phyloP scores from a whole-genome alignment of 768 basidiomycete species.

The Lentinus brumalis region DNA sequence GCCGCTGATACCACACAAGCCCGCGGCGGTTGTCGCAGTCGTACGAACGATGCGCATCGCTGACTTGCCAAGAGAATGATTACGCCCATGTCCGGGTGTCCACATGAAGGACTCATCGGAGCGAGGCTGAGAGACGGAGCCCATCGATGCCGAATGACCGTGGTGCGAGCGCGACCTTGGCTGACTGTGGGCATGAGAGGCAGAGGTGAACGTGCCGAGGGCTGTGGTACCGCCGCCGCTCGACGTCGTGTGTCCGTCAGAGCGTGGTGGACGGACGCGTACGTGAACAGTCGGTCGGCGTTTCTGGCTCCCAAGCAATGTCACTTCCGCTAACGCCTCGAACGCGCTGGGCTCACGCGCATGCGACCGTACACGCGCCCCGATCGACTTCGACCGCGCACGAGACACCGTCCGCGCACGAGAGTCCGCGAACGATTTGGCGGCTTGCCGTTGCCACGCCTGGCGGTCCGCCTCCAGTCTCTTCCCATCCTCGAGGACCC shows the following conservation, averaged over 20 bases:
- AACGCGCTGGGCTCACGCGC: conserved; percentile 34
- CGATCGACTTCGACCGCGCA: conserved; percentile 58
- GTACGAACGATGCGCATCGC: conserved; percentile 35
- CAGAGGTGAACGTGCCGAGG: conserved; percentile 28
- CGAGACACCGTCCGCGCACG: conserved; percentile 64
- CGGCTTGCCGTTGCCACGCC: conserved; percentile 67
- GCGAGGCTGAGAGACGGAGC: conserved; percentile 30
- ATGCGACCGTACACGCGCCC: conserved; percentile 15
- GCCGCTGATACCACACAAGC: conserved; percentile 23
- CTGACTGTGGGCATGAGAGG: conserved; percentile 13
- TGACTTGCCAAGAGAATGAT: conserved; percentile 41
- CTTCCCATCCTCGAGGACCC: conserved; percentile 68
- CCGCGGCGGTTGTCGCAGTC: conserved; percentile 37
- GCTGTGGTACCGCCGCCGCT: conserved; percentile 21
- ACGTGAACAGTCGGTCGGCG: conserved; percentile 46
- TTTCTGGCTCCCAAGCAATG: conserved; percentile 66
- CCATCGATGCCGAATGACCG: conserved; percentile 37
- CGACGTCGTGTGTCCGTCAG: conserved; percentile 17
- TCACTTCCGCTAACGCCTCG: conserved; percentile 66
- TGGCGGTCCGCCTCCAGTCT: conserved; percentile 63
- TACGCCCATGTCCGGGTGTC: conserved; percentile 35
- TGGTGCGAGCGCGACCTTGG: conserved; percentile 29
- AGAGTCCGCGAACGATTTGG: conserved; percentile 64
- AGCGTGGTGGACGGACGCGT: conserved; percentile 17
- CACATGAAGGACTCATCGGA: conserved; percentile 27